Percentiles rank a stretch among this genome's conserved stretches.
Conservation (phyloP, 2,329 filamentous ascomycete genomes). For the Phialemoniopsis sp. region DNA sequence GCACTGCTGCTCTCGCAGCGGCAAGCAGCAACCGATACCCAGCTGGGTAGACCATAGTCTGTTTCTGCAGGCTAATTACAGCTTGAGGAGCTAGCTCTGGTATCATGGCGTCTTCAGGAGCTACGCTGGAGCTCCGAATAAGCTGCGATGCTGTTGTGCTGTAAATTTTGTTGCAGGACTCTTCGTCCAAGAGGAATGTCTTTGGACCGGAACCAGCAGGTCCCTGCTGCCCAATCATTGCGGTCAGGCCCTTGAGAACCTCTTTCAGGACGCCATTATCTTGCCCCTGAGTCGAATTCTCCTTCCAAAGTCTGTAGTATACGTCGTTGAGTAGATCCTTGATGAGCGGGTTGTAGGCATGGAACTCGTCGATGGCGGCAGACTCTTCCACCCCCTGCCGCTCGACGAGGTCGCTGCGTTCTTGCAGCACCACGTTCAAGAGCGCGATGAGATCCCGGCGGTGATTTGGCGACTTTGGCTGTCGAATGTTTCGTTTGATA, state of each 20-base stretch:
- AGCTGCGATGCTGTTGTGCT: too few relatives aligned
- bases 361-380: conserved; percentile 25
- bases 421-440: conserved; percentile 45
- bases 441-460: conserved; percentile 47
- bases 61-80: conserved; percentile 15
- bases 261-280: conserved; percentile 34
- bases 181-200: conserved; percentile 12
- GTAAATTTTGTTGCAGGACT: conserved; percentile 16
- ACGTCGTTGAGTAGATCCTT: conserved; percentile 37
- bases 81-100: conserved; percentile 34
- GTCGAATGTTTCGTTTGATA: conserved; percentile 44
- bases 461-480: conserved; percentile 45
- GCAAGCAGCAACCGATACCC: conserved; percentile 28
- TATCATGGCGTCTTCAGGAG: conserved; percentile 27
- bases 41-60: conserved; percentile 20
- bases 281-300: conserved; percentile 18
- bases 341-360: conserved; percentile 32
- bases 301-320: conserved; percentile 31
- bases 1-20: conserved; percentile 12
- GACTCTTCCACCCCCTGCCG: conserved; percentile 14
- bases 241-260: conserved; percentile 40
- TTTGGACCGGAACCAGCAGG: conserved; percentile 8
- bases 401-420: conserved; percentile 33
- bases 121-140: conserved; percentile 2
- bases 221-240: conserved; percentile 35